phyloP scores from a whole-genome alignment of 2,329 filamentous ascomycete species.

The Didymosphaeria variabile region DNA sequence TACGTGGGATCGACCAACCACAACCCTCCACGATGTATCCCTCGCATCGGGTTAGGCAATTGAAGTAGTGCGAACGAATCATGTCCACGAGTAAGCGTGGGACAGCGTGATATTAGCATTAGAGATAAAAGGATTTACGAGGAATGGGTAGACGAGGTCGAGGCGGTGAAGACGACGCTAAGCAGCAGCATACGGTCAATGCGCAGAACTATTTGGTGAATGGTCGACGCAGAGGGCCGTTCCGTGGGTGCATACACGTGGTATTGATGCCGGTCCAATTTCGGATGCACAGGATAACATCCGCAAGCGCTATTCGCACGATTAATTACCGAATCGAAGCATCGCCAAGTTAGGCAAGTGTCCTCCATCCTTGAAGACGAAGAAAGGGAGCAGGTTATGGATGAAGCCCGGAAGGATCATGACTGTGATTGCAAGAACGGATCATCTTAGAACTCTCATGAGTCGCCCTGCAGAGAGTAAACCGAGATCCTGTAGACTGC shows the following conservation, averaged over 20 bases:
- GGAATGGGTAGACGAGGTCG: neutral
- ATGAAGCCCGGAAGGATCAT: neutral
- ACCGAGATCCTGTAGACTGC: no score
- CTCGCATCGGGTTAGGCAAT: constrained; percentile 5
- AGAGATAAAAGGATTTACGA: neutral
- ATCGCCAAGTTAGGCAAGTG: neutral
- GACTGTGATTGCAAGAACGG: no score
- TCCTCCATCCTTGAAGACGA: neutral
- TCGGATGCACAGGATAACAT: neutral
- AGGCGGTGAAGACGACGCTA: constrained; percentile 9
- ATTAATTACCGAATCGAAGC: neutral
- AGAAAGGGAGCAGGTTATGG: neutral
- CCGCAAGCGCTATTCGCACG: neutral
- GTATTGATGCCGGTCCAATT: neutral
- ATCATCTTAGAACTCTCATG: no score
- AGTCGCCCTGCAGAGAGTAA: no score
- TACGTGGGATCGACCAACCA: constrained; percentile 7
- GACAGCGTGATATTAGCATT: neutral
- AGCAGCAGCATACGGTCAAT: neutral
- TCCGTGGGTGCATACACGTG: neutral
- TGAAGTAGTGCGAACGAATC: neutral
- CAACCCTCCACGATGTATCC: constrained; percentile 3
- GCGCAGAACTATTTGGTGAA: neutral
- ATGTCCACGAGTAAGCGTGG: neutral
- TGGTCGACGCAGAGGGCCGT: neutral